Evolutionary conservation across 225 moss, liverwort and hornwort species (phyloP), one percentile per base, ranked within the genome.

Genomic region (Neckera pumila): DNA sequence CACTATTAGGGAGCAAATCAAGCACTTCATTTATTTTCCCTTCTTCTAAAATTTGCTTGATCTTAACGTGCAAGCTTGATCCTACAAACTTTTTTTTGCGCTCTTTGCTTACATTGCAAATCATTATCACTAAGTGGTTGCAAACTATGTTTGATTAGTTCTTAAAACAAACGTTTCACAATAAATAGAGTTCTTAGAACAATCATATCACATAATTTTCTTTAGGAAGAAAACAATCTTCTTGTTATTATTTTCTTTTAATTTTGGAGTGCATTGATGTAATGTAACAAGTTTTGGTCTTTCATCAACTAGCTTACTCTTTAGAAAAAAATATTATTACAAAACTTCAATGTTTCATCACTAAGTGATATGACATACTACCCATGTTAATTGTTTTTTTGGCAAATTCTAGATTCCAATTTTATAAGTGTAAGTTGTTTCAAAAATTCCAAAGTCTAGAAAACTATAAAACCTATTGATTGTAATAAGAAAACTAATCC

Each of bases 21-120:
- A 66, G 20, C 1, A 19, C 0, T 66, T 1, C 1, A 0, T 20
- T 11, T 11, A 20, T 3, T 66, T 66, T 66, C 1, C 10, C 11
- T 36, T 66, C 36, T 66, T 66, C 36, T 36, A 36, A 36, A 20
- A 36, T 36, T 36, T 10, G 1, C 19, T 36, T 2, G 11, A 36
- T 18, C 0, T 66, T 1, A 11, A 36, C 0, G 2, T 36, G 14
- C 3, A 36, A 66, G 19, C 3, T 66, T 66, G 5, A 66, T 66
- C 6, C 11, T 66, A 36, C 66, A 36, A 36, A 34, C 19, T 36
- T 36, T 20, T 65, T 36, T 36, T 66, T 66, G 16, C 11, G 20
- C 3, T 66, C 20, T 1, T 36, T 0, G 3, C 19, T 36, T 19
- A 10, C 3, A 66, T 36, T 20, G 36, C 66, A 66, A 36, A 36